These are phyloP conservation scores for Trametes coccinea DNA, from an alignment of 768 basidiomycete species.

Conservation along the genomic window DNA sequence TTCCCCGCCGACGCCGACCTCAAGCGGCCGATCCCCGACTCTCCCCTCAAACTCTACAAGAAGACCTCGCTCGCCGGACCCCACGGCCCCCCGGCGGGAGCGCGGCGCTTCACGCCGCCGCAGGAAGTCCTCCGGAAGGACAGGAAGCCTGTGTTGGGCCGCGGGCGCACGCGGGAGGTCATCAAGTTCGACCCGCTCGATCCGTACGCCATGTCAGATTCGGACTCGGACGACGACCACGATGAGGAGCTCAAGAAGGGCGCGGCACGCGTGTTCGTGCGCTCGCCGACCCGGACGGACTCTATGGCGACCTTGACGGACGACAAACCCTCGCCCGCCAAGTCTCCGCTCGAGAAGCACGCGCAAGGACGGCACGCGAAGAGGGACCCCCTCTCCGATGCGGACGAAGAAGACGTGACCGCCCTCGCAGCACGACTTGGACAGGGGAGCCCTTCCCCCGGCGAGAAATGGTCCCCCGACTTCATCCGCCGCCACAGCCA, in stretches of 20 bases:
- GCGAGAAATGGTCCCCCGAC: constrained; percentile 48
- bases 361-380: not conserved
- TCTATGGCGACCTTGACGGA: constrained; percentile 30
- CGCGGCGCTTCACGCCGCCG: constrained; percentile 16
- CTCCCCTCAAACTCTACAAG: constrained; percentile 24
- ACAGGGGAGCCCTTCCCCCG: not conserved
- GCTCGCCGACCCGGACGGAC: constrained; percentile 23
- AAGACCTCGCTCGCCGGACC: constrained; percentile 14
- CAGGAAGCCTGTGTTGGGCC: constrained; percentile 14
- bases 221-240: constrained; percentile 37
- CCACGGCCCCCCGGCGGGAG: constrained; percentile 15
- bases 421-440: not conserved
- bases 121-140: constrained; percentile 23
- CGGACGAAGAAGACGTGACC: constrained; percentile 33
- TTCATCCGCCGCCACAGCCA: constrained; percentile 46
- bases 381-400: constrained; percentile 29
- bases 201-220: constrained; percentile 23
- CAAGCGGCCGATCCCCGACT: constrained; percentile 20
- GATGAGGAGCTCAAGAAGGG: constrained; percentile 8
- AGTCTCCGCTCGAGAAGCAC: not conserved
- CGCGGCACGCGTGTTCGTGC: constrained; percentile 15
- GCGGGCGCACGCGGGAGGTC: constrained; percentile 42
- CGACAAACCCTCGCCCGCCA: constrained; percentile 11
- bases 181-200: constrained; percentile 38
- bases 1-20: constrained; percentile 32